phyloP scores from a whole-genome alignment of 495 filamentous ascomycete species.

The Trichoderma gamsii region DNA sequence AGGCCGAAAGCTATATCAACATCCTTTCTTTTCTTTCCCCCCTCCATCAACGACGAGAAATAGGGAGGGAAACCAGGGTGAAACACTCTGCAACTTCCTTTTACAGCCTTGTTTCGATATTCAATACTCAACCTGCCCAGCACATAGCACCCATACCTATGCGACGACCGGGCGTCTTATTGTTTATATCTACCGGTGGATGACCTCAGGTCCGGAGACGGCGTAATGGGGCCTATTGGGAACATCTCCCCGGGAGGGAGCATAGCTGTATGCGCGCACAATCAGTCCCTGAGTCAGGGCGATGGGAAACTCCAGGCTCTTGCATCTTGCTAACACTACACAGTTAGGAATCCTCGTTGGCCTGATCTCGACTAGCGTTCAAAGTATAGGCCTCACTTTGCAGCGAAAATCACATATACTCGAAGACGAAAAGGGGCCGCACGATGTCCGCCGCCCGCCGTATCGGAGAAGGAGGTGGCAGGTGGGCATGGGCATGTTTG shows the following conservation, averaged over 20 bases:
- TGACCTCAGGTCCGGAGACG: slow-evolving; percentile 23
- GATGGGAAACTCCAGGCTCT: neutral
- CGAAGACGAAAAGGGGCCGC: slow-evolving; percentile 85
- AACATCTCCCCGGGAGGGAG: slow-evolving; percentile 81
- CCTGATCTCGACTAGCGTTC: slow-evolving; percentile 83
- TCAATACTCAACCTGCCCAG: neutral
- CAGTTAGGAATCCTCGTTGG: slow-evolving; percentile 91
- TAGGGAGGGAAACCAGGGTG: neutral
- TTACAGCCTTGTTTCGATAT: neutral
- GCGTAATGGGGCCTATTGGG: slow-evolving; percentile 65
- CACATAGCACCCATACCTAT: slow-evolving; percentile 19
- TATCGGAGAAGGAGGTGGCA: slow-evolving; percentile 94
- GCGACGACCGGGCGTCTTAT: slow-evolving; percentile 16
- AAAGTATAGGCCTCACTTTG: slow-evolving; percentile 92
- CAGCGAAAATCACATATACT: slow-evolving; percentile 98
- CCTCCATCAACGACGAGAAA: neutral
- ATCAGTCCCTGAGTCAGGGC: neutral
- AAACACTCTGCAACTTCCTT: neutral
- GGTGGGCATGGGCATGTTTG: slow-evolving; percentile 95
- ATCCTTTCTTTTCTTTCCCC: neutral
- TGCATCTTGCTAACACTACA: slow-evolving; percentile 21
- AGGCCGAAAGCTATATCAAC: neutral
- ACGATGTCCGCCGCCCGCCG: slow-evolving; percentile 74
- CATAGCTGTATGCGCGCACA: slow-evolving; percentile 58
- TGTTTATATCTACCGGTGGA: slow-evolving; percentile 20